Base-by-base conservation (phyloP, 495 filamentous ascomycete genomes). In the Aspergillus asperescens region DNA sequence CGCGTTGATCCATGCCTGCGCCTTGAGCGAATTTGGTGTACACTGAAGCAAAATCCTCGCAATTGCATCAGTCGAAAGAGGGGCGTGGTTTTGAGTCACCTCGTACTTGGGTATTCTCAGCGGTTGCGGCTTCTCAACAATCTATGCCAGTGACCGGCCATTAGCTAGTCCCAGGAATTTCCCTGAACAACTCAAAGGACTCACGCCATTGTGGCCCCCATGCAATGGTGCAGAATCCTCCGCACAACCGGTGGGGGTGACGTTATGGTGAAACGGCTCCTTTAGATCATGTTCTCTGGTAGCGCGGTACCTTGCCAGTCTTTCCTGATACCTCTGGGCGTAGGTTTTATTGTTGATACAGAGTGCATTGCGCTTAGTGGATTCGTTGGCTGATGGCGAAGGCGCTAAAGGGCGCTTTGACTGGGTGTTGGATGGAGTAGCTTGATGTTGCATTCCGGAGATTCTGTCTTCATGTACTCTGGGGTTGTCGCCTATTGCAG, bases 11-110 rank as follows among this genome's bases (percentile, higher is more conserved):
- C 55, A 57, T 15, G 52, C 35, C 43, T 58, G 52, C 4, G 59
- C 61, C 27, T 49, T 52, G 23, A 32, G 48, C 28, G 54, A 60
- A 19, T 93, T 86, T 6, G 86, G 83, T 29, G 79, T 77, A 5
- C 84, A 82, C 12, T 77, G 67, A 39, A 74, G 74, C 22, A 94
- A 75, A 59, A 91, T 79, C 5, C 79, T 74, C 35, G 83, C 77
- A 46, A 92, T 71, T 5, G 72, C 71, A 4, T 80, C 74, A 39
- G 77, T 70, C 1, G 81, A 64, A 8, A 65, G 50, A 28, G 54
- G 39, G 7, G 25, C 24, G 10, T 23, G 9, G 5, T 28, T 25
- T 6, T 47, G 34, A 7, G 37, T 19, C 0, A 19, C 45, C 15
- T 56, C 35, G 23, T 48, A 43, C 28, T 39, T 18, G 2, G 48